A percentile compares a stretch with the other conserved stretches of the same genome.
Conservation (phyloP, 2,329 filamentous ascomycete genomes). For the Uncinocarpus reesii region DNA sequence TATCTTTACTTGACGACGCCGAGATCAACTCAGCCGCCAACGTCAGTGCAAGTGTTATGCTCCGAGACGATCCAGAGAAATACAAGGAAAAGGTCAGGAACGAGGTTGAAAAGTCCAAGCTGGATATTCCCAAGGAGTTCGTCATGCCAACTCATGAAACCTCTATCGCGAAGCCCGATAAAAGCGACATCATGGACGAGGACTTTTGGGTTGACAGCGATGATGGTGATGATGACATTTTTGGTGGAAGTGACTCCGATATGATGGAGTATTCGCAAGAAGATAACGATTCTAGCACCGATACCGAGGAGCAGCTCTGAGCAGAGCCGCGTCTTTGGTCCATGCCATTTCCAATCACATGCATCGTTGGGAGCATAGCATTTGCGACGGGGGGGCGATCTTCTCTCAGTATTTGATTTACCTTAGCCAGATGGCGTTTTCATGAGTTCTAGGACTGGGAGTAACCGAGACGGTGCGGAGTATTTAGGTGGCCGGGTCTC, state of each 20-base stretch:
- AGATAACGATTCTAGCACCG: conserved; percentile 46
- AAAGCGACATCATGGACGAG: conserved; percentile 50
- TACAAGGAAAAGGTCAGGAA: conserved; percentile 62
- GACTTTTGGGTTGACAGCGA: conserved; percentile 75
- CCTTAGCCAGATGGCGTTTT: conserved; percentile 2
- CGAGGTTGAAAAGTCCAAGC: conserved; percentile 62
- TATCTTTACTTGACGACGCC: conserved; percentile 84
- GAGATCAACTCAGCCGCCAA: conserved; percentile 91
- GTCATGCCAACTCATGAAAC: conserved; percentile 67
- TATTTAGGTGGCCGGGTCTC: not conserved
- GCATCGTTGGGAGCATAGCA: conserved; percentile 4
- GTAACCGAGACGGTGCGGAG: not conserved
- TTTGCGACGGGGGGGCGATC: not conserved
- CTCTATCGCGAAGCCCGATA: conserved; percentile 38
- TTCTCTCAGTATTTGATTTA: not conserved
- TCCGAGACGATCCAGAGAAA: conserved; percentile 58
- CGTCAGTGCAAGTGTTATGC: conserved; percentile 80
- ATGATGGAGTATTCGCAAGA: conserved; percentile 36
- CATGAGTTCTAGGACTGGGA: not conserved
- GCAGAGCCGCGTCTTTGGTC: not conserved
- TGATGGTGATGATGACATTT: conserved; percentile 62
- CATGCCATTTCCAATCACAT: not conserved
- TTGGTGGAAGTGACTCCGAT: conserved; percentile 59
- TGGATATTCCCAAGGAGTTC: conserved; percentile 68
- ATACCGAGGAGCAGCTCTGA: conserved; percentile 23